These are phyloP conservation scores for Circinella minor DNA, from an alignment of 371 early-diverging fungal species.

Conservation along the genomic window DNA sequence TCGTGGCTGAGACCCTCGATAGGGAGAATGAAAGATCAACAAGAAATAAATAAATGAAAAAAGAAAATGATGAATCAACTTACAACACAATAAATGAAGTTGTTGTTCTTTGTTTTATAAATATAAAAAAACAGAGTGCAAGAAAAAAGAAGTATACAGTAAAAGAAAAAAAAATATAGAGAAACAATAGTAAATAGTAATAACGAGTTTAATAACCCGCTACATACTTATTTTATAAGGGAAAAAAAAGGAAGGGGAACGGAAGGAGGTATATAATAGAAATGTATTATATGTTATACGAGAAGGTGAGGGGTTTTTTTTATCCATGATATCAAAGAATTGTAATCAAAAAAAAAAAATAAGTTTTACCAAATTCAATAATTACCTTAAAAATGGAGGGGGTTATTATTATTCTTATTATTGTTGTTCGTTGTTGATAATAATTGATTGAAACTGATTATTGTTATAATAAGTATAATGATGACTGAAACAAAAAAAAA, in stretches of 20 bases:
- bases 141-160: neutral
- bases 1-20: slow-evolving; percentile 13
- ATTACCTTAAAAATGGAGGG: neutral
- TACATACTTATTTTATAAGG: neutral
- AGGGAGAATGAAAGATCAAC: slow-evolving; percentile 2
- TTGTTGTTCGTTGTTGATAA: no score
- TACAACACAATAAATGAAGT: neutral
- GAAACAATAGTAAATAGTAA: no score
- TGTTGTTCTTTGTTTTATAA: neutral
- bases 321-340: no score
- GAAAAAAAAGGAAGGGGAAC: neutral
- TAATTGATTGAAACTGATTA: no score
- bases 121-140: neutral
- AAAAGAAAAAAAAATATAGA: neutral
- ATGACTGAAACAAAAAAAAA: no score
- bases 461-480: no score
- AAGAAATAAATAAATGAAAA: neutral
- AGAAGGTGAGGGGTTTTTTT: neutral
- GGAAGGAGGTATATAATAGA: no score
- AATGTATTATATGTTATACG: no score
- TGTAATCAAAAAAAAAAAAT: neutral
- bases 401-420: neutral
- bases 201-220: no score
- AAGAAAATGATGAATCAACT: neutral
- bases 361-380: neutral